phyloP scores from a whole-genome alignment of 805 yeast genomes.

The Ogataea glucozyma region DNA sequence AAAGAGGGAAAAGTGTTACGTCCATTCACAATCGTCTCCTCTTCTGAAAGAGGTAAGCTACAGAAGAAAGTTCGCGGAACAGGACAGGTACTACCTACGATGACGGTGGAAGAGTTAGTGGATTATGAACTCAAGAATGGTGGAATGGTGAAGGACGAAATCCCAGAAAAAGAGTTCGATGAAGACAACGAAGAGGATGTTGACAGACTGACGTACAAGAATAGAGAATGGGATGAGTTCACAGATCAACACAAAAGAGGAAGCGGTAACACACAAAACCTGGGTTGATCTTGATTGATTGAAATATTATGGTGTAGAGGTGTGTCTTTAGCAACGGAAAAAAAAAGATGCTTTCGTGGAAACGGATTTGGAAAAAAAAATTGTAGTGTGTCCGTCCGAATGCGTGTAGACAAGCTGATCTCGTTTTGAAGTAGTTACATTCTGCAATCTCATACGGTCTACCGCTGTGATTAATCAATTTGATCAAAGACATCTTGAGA shows the following conservation, averaged over 20 bases:
- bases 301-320: background rate
- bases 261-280: conserved; percentile 77
- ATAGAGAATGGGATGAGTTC: conserved; percentile 92
- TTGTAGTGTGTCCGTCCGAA: conserved; percentile 1
- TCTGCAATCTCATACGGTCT: background rate
- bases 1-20: conserved; percentile 75
- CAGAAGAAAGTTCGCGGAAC: conserved; percentile 77
- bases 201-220: conserved; percentile 70
- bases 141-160: conserved; percentile 60
- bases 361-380: conserved; percentile 3
- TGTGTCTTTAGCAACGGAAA: no score
- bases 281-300: conserved; percentile 43
- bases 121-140: conserved; percentile 86
- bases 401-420: conserved; percentile 2
- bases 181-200: conserved; percentile 62
- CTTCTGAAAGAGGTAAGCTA: conserved; percentile 53
- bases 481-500: background rate
- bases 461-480: background rate
- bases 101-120: conserved; percentile 89
- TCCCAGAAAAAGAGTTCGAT: conserved; percentile 47
- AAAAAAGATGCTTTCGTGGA: background rate
- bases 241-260: conserved; percentile 84
- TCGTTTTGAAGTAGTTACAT: background rate
- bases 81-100: conserved; percentile 90
- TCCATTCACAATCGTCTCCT: conserved; percentile 80